phyloP scores from a whole-genome alignment of 1,139 yeast genomes.

The Saccharomycopsis crataegensis region DNA sequence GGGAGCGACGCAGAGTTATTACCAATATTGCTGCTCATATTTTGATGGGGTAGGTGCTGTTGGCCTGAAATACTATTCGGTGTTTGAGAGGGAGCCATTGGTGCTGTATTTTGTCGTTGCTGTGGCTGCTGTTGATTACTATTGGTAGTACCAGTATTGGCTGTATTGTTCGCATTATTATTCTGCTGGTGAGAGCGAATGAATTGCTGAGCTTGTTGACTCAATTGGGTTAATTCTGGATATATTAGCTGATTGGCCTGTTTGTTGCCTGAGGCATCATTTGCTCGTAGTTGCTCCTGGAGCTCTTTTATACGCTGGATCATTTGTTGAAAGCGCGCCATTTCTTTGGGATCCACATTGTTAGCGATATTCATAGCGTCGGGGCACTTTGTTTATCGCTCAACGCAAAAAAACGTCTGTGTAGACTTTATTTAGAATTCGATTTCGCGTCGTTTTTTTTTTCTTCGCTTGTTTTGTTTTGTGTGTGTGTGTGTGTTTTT shows the following conservation, averaged over 20 bases:
- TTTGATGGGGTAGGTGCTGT: background rate
- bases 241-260: conserved; percentile 2
- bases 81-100: background rate
- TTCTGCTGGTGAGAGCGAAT: background rate
- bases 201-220: background rate
- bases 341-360: background rate
- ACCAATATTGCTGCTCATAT: background rate
- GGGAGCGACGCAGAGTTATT: background rate
- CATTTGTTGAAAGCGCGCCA: background rate
- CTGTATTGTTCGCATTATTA: background rate
- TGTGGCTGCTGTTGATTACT: background rate
- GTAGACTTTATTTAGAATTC: too few species aligned
- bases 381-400: too few species aligned
- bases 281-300: background rate
- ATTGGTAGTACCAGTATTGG: background rate
- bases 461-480: too few species aligned
- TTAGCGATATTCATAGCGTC: too few species aligned
- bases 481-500: too few species aligned
- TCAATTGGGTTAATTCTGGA: background rate
- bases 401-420: too few species aligned
- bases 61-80: background rate
- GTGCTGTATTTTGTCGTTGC: background rate
- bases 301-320: background rate
- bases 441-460: too few species aligned
- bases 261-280: background rate